phyloP scores from a whole-genome alignment of 139 green algal species.

The Coccomyxa sp. region DNA sequence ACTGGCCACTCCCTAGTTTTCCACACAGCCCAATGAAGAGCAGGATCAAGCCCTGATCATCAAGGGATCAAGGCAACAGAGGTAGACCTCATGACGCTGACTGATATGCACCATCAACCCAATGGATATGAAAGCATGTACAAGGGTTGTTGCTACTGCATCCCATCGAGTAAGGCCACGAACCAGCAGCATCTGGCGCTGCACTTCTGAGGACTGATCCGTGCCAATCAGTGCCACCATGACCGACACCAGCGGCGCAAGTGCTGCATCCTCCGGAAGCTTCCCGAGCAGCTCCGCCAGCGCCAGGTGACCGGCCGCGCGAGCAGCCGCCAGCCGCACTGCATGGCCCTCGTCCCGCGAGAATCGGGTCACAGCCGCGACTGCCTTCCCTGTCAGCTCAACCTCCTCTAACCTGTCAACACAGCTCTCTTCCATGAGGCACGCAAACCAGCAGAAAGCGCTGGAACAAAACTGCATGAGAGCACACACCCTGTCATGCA shows the following conservation, averaged over 20 bases:
- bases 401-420: constrained; percentile 31
- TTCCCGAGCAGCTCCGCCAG: constrained; percentile 16
- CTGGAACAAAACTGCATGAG: background rate
- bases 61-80: too few species aligned
- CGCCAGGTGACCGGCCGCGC: constrained; percentile 13
- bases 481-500: background rate
- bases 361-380: constrained; percentile 16
- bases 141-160: background rate
- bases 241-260: constrained; percentile 30
- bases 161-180: background rate
- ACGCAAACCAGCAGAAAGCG: background rate
- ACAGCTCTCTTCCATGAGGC: background rate
- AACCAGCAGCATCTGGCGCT: constrained; percentile 53
- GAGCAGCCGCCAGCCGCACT: constrained; percentile 52
- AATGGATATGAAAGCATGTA: background rate
- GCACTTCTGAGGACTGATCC: constrained; percentile 66
- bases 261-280: constrained; percentile 7
- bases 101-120: too few species aligned
- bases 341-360: constrained; percentile 37
- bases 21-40: background rate
- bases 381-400: constrained; percentile 5
- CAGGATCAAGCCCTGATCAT: too few species aligned
- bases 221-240: constrained; percentile 59
- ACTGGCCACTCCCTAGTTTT: background rate
- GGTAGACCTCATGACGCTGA: too few species aligned